phyloP scores from a whole-genome alignment of 2,329 filamentous ascomycete genomes.

The Fusarium sp. region DNA sequence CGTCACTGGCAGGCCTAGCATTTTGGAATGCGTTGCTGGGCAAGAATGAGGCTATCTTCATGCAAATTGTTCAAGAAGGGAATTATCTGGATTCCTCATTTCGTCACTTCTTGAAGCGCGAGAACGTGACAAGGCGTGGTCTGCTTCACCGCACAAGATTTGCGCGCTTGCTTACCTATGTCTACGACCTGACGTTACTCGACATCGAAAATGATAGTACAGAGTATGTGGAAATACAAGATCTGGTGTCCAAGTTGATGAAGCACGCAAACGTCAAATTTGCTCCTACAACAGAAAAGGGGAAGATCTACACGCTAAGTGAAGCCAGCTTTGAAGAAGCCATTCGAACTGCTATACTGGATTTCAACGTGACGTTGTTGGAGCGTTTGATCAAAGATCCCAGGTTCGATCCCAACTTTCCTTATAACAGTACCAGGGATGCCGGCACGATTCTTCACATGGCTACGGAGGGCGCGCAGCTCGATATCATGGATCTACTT shows the following conservation, averaged over 20 bases:
- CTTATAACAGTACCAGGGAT: slow-evolving; percentile 11
- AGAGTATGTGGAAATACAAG: slow-evolving; percentile 29
- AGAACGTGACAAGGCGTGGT: slow-evolving; percentile 19
- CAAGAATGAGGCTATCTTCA: slow-evolving; percentile 42
- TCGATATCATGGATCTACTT: slow-evolving; percentile 46
- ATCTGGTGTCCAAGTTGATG: slow-evolving; percentile 29
- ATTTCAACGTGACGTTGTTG: slow-evolving; percentile 40
- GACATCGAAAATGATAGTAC: neutral
- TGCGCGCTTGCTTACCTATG: slow-evolving; percentile 37
- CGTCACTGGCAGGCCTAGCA: slow-evolving; percentile 40
- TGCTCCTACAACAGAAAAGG: neutral
- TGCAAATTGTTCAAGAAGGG: slow-evolving; percentile 28
- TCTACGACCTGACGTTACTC: slow-evolving; percentile 42
- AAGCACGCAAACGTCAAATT: slow-evolving; percentile 26
- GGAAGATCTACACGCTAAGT: slow-evolving; percentile 18
- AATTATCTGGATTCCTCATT: slow-evolving; percentile 33
- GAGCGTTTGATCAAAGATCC: slow-evolving; percentile 46
- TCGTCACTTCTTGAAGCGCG: slow-evolving; percentile 26
- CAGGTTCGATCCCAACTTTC: slow-evolving; percentile 47
- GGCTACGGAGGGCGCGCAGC: slow-evolving; percentile 43
- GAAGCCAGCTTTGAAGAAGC: slow-evolving; percentile 38
- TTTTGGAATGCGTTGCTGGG: slow-evolving; percentile 45
- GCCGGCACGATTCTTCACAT: slow-evolving; percentile 48
- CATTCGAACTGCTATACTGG: slow-evolving; percentile 44
- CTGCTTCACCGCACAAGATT: slow-evolving; percentile 24